Evolutionary conservation across 177 flowering plant genomes (phyloP), one percentile per base, ranked within the genome.

Genomic region (Vitis hybrid): DNA sequence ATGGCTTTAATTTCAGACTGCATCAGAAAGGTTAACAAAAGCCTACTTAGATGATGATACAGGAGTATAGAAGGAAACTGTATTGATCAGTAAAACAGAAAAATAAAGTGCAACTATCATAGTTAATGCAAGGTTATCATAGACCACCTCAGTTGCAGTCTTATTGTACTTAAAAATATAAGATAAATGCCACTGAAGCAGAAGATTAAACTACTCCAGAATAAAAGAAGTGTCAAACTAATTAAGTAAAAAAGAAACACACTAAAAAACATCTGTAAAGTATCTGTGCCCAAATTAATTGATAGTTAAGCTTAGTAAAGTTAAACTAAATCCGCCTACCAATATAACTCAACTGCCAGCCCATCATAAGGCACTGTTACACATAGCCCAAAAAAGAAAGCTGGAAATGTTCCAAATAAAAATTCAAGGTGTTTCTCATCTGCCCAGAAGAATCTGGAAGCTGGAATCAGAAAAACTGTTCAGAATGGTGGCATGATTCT

Each of bases 1-100:
- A 93, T 52, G 70, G 74, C 76, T 76, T 83, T 87, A 60, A 90
- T 69, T 78, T 93, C 86, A 27, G 80, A 90, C 99, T 95, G 64
- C 71, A 83, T 35, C 21, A 80, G 35, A 66, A 58, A 48, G 7
- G 35, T 52, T 24, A 51, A 58, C 9, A 62, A 48, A 12, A 48
- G 10, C 54, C n/a, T 59, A 51, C 24, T 62, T 30, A 30, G 32
- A 72, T 24, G 24, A 62, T 11, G 65, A 6, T 51, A 49, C 13
- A 50, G 57, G 0, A 11, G 16, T n/a, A 19, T 70, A 2, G 13
- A 48, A n/a, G 24, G 18, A 19, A 71, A 66, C 48, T 27, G 2
- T 52, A 7, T 18, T 6, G 11, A 30, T 6, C 40, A 65, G 40
- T 1, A 9, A 52, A 9, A 8, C 18, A 14, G 24, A 57, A n/a